Evolutionary conservation across 2,329 filamentous ascomycete species (phyloP).

Genomic region (Aureobasidium musti): DNA sequence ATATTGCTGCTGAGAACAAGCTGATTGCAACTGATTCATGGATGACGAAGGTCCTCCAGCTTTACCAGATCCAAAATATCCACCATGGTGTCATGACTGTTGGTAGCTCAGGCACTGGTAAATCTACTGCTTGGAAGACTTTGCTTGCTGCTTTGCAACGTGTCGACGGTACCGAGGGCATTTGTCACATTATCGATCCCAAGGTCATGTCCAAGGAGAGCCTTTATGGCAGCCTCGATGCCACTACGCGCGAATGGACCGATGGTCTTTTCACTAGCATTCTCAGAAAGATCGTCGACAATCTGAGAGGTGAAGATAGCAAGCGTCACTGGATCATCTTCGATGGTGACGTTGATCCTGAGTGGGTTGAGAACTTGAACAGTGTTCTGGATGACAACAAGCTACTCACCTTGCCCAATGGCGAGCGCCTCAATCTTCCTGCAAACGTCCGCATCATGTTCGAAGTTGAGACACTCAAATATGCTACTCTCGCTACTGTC

Average conservation of each 20-base stretch:
- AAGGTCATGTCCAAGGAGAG: constrained; percentile 99
- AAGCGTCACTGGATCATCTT: constrained; percentile 99
- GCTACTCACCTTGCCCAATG: constrained; percentile 91
- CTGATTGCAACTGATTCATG: constrained; percentile 89
- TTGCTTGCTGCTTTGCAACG: constrained; percentile 87
- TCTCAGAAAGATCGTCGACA: constrained; percentile 96
- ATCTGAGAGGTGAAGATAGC: constrained; percentile 91
- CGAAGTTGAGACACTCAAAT: constrained; percentile 96
- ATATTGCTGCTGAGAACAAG: constrained; percentile 80
- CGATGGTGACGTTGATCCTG: constrained; percentile 96
- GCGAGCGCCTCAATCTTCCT: constrained; percentile 93
- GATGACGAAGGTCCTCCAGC: constrained; percentile 95
- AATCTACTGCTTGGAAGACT: constrained; percentile 92
- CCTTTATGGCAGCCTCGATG: constrained; percentile 92
- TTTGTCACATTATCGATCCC: constrained; percentile 96
- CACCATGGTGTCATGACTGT: constrained; percentile 99
- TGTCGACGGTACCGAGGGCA: constrained; percentile 87
- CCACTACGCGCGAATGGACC: constrained; percentile 97
- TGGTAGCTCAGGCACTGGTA: constrained; percentile 94
- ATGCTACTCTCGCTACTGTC: constrained; percentile 97
- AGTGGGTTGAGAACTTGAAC: constrained; percentile 99
- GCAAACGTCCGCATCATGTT: constrained; percentile 99
- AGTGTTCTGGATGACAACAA: constrained; percentile 99
- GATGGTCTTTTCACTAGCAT: constrained; percentile 98
- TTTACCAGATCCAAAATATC: constrained; percentile 96